Evolutionary conservation across 768 basidiomycete genomes (phyloP).

Genomic region (Chalciporus chontae): DNA sequence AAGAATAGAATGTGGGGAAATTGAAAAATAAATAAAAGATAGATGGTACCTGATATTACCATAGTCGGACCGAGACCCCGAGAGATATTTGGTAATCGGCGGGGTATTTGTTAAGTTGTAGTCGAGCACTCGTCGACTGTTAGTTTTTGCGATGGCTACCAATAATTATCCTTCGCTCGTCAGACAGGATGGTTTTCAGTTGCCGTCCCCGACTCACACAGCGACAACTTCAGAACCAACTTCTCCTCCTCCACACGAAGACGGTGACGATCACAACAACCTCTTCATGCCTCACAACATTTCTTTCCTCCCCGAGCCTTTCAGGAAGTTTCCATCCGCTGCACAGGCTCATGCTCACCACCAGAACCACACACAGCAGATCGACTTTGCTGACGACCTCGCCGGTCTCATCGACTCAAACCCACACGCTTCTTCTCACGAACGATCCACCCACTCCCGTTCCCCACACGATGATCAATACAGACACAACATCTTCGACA

Average conservation of each 20-base stretch:
- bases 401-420: conserved; percentile 50
- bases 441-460: conserved; percentile 42
- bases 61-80: conserved; percentile 34
- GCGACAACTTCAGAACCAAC: conserved; percentile 23
- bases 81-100: conserved; percentile 14
- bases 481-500: conserved; percentile 61
- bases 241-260: conserved; percentile 26
- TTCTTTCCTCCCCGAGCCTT: conserved; percentile 50
- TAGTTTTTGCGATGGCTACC: conserved; percentile 10
- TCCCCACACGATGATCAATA: conserved; percentile 40
- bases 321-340: conserved; percentile 47
- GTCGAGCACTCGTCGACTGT: not conserved
- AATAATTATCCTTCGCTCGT: conserved; percentile 35
- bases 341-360: conserved; percentile 16
- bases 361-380: conserved; percentile 18
- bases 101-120: not conserved
- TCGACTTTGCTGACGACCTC: conserved; percentile 70
- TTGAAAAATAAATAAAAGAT: conserved; percentile 11
- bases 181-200: conserved; percentile 73
- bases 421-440: conserved; percentile 33
- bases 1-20: conserved; percentile 23
- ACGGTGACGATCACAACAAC: conserved; percentile 23
- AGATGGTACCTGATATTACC: conserved; percentile 24
- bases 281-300: conserved; percentile 45
- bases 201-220: conserved; percentile 44